A percentile compares a stretch with the other conserved stretches of the same genome.
Evolutionary conservation across 2,329 filamentous ascomycete genomes (phyloP).

Genomic region (Septoria linicola): DNA sequence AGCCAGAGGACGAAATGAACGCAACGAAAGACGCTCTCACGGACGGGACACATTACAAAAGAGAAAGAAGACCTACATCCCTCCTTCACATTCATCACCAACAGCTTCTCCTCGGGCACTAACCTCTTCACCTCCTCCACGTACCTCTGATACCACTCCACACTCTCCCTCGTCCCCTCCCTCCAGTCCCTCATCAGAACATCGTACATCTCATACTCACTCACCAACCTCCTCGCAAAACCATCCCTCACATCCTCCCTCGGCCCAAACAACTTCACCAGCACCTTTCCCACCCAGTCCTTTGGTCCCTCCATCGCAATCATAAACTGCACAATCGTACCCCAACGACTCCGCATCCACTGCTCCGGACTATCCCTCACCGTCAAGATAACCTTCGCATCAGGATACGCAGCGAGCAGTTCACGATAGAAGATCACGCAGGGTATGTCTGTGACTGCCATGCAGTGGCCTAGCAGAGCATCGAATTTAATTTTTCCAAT

Average conservation of each 20-base stretch:
- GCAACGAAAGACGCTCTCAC: too few species aligned
- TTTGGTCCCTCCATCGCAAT: background rate
- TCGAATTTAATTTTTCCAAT: constrained; percentile 39
- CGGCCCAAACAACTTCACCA: constrained; percentile 8
- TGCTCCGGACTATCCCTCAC: constrained; percentile 28
- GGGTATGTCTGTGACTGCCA: constrained; percentile 38
- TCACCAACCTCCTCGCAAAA: background rate
- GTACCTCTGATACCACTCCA: constrained; percentile 8
- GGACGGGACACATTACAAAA: background rate
- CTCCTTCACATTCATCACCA: constrained; percentile 21
- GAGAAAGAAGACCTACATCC: constrained; percentile 7
- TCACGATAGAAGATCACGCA: constrained; percentile 39
- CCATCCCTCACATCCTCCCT: background rate
- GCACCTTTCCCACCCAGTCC: background rate
- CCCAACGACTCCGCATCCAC: constrained; percentile 10
- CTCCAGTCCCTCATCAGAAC: constrained; percentile 1
- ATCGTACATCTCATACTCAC: constrained; percentile 4
- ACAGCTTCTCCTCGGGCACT: constrained; percentile 16
- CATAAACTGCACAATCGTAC: constrained; percentile 9
- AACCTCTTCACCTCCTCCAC: constrained; percentile 12
- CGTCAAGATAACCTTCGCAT: constrained; percentile 41
- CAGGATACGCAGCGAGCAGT: constrained; percentile 39
- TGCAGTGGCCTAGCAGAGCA: constrained; percentile 35
- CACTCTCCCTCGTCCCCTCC: constrained; percentile 11
- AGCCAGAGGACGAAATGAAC: too few species aligned